Conservation (phyloP, 2,329 filamentous ascomycete species). For the Paecilomyces dactylethromorphus region DNA sequence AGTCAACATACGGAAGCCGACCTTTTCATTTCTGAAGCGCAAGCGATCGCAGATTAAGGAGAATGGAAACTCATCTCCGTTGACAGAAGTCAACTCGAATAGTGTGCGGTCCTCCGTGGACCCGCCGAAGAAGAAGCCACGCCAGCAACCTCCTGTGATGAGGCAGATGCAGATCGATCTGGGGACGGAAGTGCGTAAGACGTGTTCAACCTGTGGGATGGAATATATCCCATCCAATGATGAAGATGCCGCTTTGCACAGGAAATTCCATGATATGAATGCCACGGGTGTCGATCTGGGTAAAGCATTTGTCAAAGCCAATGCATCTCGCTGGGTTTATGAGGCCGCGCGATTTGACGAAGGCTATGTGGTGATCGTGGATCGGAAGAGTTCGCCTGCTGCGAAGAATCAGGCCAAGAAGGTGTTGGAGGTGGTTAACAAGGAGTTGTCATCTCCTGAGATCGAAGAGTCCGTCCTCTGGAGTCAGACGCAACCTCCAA, state of each 20-base stretch:
- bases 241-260: conserved; percentile 57
- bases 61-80: conserved; percentile 21
- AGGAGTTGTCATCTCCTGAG: conserved; percentile 55
- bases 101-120: conserved; percentile 34
- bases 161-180: conserved; percentile 58
- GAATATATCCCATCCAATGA: conserved; percentile 57
- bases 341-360: conserved; percentile 43
- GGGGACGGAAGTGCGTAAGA: conserved; percentile 49
- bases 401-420: conserved; percentile 48
- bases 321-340: conserved; percentile 46
- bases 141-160: conserved; percentile 27
- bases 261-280: conserved; percentile 58
- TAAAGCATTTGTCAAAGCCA: conserved; percentile 49
- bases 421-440: conserved; percentile 56
- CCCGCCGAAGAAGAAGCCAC: conserved; percentile 27
- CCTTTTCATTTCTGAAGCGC: conserved; percentile 45
- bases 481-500: conserved; percentile 41
- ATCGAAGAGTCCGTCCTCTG: conserved; percentile 54
- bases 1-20: conserved; percentile 40
- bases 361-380: conserved; percentile 53
- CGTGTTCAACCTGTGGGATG: conserved; percentile 58
- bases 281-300: conserved; percentile 55
- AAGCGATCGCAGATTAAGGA: conserved; percentile 32
- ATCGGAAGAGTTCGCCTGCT: conserved; percentile 46
- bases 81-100: conserved; percentile 42